These are phyloP conservation scores for Elsinoe australis DNA, from an alignment of 2,329 filamentous ascomycete genomes.

Conservation along the genomic window DNA sequence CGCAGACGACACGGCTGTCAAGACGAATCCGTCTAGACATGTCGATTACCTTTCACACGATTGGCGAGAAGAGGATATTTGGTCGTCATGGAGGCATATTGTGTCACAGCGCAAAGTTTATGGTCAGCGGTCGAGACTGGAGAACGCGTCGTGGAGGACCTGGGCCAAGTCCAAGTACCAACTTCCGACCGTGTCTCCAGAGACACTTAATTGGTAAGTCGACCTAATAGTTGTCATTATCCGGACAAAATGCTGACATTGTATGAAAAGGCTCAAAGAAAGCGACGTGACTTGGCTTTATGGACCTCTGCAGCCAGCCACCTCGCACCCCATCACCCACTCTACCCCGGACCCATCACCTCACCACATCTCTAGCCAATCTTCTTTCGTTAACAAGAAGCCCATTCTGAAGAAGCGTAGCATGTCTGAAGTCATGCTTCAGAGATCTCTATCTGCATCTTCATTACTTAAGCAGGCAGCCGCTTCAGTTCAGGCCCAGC, in stretches of 20 bases:
- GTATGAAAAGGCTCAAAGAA: slow-evolving; percentile 78
- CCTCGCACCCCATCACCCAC: slow-evolving; percentile 46
- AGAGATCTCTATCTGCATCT: slow-evolving; percentile 77
- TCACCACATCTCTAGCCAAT: slow-evolving; percentile 52
- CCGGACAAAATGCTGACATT: slow-evolving; percentile 27
- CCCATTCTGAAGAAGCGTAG: slow-evolving; percentile 94
- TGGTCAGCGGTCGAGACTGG: slow-evolving; percentile 70
- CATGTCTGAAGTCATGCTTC: slow-evolving; percentile 91
- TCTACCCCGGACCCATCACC: slow-evolving; percentile 41
- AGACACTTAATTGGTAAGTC: slow-evolving; percentile 84
- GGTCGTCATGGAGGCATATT: slow-evolving; percentile 94
- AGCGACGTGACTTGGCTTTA: slow-evolving; percentile 98
- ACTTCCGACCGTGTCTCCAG: slow-evolving; percentile 78
- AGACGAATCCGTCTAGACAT: slow-evolving; percentile 69
- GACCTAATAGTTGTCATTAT: background rate
- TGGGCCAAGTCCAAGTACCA: slow-evolving; percentile 92
- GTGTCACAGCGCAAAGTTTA: slow-evolving; percentile 71
- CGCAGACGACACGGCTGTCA: slow-evolving; percentile 72
- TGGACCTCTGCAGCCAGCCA: slow-evolving; percentile 74
- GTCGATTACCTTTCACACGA: slow-evolving; percentile 94
- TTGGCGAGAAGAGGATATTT: slow-evolving; percentile 93
- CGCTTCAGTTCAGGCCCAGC: slow-evolving; percentile 75
- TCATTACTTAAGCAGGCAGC: slow-evolving; percentile 85
- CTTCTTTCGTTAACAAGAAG: slow-evolving; percentile 71
- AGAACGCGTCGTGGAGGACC: slow-evolving; percentile 95